Evolutionary conservation across 2,329 filamentous ascomycete species (phyloP), one percentile per base, ranked within the genome.

Genomic region (Amesomyces nigricolor): DNA sequence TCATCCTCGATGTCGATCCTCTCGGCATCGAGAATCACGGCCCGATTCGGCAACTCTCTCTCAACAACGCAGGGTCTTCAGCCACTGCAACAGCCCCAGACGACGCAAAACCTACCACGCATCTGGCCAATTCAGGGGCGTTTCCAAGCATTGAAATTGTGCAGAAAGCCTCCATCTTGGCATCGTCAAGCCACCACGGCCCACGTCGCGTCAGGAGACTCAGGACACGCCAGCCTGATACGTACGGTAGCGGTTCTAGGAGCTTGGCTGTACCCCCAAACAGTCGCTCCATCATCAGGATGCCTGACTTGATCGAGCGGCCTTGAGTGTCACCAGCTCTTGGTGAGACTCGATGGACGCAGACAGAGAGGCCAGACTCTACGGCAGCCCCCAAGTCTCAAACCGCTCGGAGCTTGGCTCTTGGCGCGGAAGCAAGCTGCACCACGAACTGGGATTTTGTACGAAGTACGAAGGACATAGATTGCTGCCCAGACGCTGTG

Each of bases 1-100:
- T 17, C 43, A 58, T 60, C 56, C 58, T 54, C 51, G 50, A 56
- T 47, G 58, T 42, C 56, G 58, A 60, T 60, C 58, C 17, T 58
- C 58, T 60, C 51, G 58, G 58, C 58, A 60, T 58, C 56, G 43
- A 44, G 37, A 22, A 47, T 51, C 22, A 11, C 48, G 48, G 53
- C 58, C 56, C 56, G 58, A 57, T 58, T 58, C 48, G 56, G 56
- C 39, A 54, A 55, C 47, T 50, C 22, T 6, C 22, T 26, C 22
- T 26, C 22, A 6, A 29, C 45, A 43, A 50, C 51, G 54, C 47
- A 38, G 32, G 42, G 42, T 47, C 16, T 30, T 22, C 17, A 32
- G 14, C 42, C 17, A 5, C n/a, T 35, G n/a, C 29, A 17, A n/a
- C 8, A 35, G 10, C 9, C 16, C 19, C 5, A 47, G 13, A 13